Conservation (phyloP, 768 basidiomycete genomes). For the Grammothele lineata region DNA sequence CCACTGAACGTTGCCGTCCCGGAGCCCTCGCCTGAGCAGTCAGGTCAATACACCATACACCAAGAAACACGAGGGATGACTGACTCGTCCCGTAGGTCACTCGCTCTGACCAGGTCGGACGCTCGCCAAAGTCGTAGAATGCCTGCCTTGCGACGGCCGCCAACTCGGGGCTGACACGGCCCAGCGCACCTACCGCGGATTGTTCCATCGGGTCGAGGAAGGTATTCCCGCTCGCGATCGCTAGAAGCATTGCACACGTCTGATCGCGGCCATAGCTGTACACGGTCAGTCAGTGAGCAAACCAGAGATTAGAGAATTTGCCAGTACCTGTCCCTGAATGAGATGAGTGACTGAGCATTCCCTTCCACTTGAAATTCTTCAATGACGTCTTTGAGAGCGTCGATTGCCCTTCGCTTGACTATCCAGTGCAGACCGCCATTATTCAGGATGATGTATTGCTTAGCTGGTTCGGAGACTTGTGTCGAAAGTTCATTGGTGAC, state of each 20-base stretch:
- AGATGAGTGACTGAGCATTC: constrained; percentile 72
- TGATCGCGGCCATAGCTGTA: constrained; percentile 86
- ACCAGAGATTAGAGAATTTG: too few relatives aligned
- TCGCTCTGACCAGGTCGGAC: constrained; percentile 78
- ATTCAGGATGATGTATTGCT: constrained; percentile 84
- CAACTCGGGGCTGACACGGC: constrained; percentile 55
- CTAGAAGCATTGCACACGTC: constrained; percentile 88
- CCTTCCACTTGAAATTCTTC: constrained; percentile 79
- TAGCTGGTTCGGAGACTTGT: constrained; percentile 70
- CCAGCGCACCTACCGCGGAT: constrained; percentile 41
- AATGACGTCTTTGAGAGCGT: constrained; percentile 77
- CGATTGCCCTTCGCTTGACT: constrained; percentile 76
- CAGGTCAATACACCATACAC: background rate
- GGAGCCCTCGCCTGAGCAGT: constrained; percentile 51
- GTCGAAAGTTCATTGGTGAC: constrained; percentile 77
- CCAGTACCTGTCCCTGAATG: constrained; percentile 79
- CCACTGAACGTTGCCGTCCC: constrained; percentile 82
- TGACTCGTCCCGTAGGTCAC: constrained; percentile 72
- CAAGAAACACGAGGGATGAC: too few relatives aligned
- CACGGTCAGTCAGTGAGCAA: background rate
- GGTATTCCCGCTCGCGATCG: constrained; percentile 79
- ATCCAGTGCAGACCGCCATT: constrained; percentile 83
- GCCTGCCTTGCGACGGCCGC: constrained; percentile 75
- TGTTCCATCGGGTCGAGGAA: constrained; percentile 62
- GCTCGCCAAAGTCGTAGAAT: constrained; percentile 82